A percentile compares a stretch with the other conserved stretches of the same genome.
These are phyloP conservation scores for Vanrija sp. DNA, from an alignment of 1,284 basidiomycete genomes.

Conservation along the genomic window DNA sequence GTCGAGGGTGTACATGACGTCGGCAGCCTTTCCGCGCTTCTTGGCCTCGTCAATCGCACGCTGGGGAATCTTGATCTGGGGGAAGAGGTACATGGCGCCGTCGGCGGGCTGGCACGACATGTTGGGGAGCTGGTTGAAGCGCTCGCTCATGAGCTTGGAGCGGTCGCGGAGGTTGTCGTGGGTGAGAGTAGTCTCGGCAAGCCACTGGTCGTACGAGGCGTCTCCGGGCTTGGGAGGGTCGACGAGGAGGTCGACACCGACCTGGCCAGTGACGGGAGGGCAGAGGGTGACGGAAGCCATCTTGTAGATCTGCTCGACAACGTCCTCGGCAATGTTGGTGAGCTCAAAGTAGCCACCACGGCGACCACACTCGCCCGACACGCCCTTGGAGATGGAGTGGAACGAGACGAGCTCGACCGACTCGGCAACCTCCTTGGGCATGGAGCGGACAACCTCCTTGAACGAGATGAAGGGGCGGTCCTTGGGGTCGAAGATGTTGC, in stretches of 20 bases:
- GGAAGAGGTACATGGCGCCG: constrained; percentile 86
- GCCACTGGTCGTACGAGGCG: constrained; percentile 71
- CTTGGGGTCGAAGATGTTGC: constrained; percentile 68
- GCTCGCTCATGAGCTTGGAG: constrained; percentile 66
- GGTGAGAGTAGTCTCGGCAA: constrained; percentile 73
- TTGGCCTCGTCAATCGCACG: constrained; percentile 70
- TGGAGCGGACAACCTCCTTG: constrained; percentile 72
- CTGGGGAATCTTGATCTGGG: constrained; percentile 64
- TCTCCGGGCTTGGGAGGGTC: constrained; percentile 73
- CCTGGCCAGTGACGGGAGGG: constrained; percentile 72
- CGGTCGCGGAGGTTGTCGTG: constrained; percentile 69
- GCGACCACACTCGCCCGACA: constrained; percentile 87
- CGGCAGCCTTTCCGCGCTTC: constrained; percentile 69
- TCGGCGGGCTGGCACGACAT: constrained; percentile 78
- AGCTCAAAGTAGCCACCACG: constrained; percentile 92
- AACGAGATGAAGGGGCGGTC: constrained; percentile 81
- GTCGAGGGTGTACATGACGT: constrained; percentile 79
- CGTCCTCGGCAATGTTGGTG: constrained; percentile 68
- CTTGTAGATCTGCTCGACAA: constrained; percentile 86
- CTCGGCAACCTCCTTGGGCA: constrained; percentile 53
- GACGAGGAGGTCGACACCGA: constrained; percentile 87
- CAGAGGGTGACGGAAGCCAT: constrained; percentile 86
- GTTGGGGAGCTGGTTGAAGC: constrained; percentile 72
- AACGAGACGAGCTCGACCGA: constrained; percentile 77
- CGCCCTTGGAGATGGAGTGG: constrained; percentile 94